Base-by-base conservation (phyloP, 2,329 filamentous ascomycete species). In the Penicillium sp. region DNA sequence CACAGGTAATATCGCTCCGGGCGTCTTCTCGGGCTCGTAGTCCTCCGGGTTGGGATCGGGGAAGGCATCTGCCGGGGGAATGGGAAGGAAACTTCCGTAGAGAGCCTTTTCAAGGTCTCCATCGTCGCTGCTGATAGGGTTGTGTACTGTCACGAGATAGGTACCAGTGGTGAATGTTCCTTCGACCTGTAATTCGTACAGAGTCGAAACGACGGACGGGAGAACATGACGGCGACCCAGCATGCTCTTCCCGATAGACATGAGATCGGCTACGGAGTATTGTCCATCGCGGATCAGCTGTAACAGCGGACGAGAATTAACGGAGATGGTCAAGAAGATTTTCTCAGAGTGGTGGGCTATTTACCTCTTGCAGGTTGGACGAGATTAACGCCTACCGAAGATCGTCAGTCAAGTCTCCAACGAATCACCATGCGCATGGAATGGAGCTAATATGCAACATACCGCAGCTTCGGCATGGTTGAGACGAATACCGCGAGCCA, bases 231-330 rank as follows among this genome's bases (percentile, higher is more conserved):
- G 86, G 9, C 91, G 86, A 55, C 91, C 91, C 3, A 97, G 85
- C 84, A 97, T 90, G 48, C 87, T 91, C 61, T 87, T 83, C 60
- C 91, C 91, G 56, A 95, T 80, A 53, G 82, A 76, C 90, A 97
- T 97, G 65, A 97, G 87, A 68, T 95, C 89, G 34, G 90, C 85
- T 47, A 97, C 91, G 13, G 80, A 86, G 73, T 96, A 88, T 59
- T 85, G 83, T 66, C 91, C 91, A 91, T 97, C 91, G 68, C 91
- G 90, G 68, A 97, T 94, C 62, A 96, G 84, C 79, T 84, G 40
- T n/a, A n/a, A n/a, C n/a, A n/a, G n/a, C n/a, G n/a, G n/a, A n/a
- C n/a, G n/a, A n/a, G n/a, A n/a, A n/a, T n/a, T n/a, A n/a, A n/a
- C 42, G 45, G 6, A n/a, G 32, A 17, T 29, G 26, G 33, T n/a